Evolutionary conservation across 148 eudicot species (phyloP).

Genomic region (Vaccinium darrowii): DNA sequence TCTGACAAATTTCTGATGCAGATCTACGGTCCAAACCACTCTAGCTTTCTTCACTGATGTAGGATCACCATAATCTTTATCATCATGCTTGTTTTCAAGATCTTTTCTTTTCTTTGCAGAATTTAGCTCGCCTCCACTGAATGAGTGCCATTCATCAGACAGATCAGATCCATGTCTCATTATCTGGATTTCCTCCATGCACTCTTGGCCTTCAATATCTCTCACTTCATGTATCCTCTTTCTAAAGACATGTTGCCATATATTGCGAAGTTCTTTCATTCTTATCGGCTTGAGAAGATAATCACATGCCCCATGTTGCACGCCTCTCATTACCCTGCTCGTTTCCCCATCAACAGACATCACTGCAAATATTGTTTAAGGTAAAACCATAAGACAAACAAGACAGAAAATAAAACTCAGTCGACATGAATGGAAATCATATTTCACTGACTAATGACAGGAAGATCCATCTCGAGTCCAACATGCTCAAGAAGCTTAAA

Average conservation of each 20-base stretch:
- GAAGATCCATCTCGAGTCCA: constrained; percentile 98
- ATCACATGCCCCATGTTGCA: constrained; percentile 98
- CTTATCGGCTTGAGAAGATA: constrained; percentile 94
- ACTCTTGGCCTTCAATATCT: constrained; percentile 65
- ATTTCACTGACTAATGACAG: constrained; percentile 76
- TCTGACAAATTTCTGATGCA: constrained; percentile 92
- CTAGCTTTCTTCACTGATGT: constrained; percentile 73
- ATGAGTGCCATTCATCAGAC: constrained; percentile 46
- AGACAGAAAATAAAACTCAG: neutral
- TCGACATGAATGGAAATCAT: constrained; percentile 12
- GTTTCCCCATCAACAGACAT: constrained; percentile 99
- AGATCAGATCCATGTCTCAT: constrained; percentile 54
- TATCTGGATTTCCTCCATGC: constrained; percentile 55
- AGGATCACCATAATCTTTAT: constrained; percentile 52
- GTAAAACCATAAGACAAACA: neutral
- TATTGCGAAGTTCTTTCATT: constrained; percentile 93
- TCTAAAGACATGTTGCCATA: constrained; percentile 95
- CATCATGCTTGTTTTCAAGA: constrained; percentile 51
- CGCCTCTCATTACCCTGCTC: constrained; percentile 95
- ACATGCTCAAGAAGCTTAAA: constrained; percentile 97
- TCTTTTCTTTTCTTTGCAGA: constrained; percentile 69
- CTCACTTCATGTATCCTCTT: constrained; percentile 82
- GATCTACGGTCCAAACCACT: constrained; percentile 91
- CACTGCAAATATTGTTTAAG: constrained; percentile 51
- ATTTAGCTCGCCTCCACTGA: constrained; percentile 49